A percentile compares a stretch with the other conserved stretches of the same genome.
Evolutionary conservation across 2,329 filamentous ascomycete species (phyloP).

Genomic region (Botrytis hyacinthi): DNA sequence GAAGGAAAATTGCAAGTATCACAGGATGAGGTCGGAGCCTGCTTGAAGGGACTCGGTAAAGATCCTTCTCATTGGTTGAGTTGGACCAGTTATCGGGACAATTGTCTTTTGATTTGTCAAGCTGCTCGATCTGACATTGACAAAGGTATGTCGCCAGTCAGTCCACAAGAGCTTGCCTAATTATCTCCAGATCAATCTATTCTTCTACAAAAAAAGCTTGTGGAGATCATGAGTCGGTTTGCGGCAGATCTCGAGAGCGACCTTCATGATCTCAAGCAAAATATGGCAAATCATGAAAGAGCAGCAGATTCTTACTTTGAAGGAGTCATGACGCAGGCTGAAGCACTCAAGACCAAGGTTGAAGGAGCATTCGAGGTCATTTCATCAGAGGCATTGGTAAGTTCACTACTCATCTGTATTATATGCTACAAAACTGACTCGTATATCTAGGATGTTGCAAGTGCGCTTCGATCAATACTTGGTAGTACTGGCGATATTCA

Average conservation of each 20-base stretch:
- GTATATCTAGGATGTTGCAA: conserved; percentile 8
- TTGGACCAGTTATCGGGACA: conserved; percentile 61
- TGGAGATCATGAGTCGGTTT: conserved; percentile 35
- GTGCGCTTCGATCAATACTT: conserved; percentile 15
- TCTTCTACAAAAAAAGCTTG: conserved; percentile 33
- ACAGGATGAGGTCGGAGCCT: conserved; percentile 45
- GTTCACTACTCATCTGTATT: no score
- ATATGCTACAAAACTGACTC: not conserved
- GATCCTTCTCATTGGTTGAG: conserved; percentile 61
- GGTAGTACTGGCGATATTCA: conserved; percentile 25
- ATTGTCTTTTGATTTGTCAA: conserved; percentile 61
- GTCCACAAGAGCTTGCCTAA: conserved; percentile 24
- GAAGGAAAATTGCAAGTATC: conserved; percentile 35
- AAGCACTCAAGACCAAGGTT: conserved; percentile 29
- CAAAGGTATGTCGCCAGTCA: conserved; percentile 43
- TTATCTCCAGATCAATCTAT: conserved; percentile 35
- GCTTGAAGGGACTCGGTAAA: conserved; percentile 52
- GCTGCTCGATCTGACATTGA: conserved; percentile 58
- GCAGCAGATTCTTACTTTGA: conserved; percentile 32
- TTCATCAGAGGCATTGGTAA: conserved; percentile 25
- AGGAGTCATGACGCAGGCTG: conserved; percentile 27
- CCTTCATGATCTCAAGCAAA: conserved; percentile 27
- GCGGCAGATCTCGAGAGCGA: conserved; percentile 30
- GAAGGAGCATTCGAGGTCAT: conserved; percentile 31
- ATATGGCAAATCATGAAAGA: conserved; percentile 28